These are phyloP conservation scores for Solanum ossicruentum DNA, from an alignment of 257 asterid species.

Conservation along the genomic window DNA sequence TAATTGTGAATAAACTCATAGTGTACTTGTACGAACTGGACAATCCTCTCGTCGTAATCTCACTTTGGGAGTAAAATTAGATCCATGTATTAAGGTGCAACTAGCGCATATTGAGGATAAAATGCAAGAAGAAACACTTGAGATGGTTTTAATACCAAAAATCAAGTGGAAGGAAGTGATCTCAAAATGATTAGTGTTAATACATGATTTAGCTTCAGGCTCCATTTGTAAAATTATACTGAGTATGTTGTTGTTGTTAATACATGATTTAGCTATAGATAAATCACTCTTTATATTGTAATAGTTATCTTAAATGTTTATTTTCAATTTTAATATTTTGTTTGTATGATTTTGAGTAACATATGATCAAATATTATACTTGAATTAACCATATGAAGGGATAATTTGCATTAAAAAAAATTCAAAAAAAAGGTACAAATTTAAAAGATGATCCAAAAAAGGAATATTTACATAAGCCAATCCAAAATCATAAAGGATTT, in stretches of 20 bases:
- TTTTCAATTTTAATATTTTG: not conserved
- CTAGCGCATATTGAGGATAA: too few species aligned
- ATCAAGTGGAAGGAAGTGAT: not conserved
- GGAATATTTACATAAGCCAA: not conserved
- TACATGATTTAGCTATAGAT: not conserved
- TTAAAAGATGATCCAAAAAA: not conserved
- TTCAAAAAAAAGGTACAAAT: not conserved
- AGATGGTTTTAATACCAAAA: not conserved
- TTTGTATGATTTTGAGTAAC: not conserved
- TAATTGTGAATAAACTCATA: not conserved
- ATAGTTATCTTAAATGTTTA: not conserved
- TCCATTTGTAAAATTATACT: too few species aligned
- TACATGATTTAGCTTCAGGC: not conserved
- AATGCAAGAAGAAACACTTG: not conserved
- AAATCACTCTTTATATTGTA: not conserved
- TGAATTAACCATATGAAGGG: not conserved
- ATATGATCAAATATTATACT: not conserved
- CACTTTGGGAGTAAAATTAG: too few species aligned
- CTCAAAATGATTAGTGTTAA: not conserved
- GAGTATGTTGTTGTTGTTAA: too few species aligned
- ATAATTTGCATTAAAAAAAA: not conserved
- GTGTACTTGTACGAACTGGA: not conserved
- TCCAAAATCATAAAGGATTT: not conserved
- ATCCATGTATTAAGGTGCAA: too few species aligned
- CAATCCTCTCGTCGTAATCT: too few species aligned